Percentiles rank a stretch among this genome's conserved stretches.
Evolutionary conservation across 768 basidiomycete species (phyloP).

Genomic region (Hebeloma cylindrosporum): DNA sequence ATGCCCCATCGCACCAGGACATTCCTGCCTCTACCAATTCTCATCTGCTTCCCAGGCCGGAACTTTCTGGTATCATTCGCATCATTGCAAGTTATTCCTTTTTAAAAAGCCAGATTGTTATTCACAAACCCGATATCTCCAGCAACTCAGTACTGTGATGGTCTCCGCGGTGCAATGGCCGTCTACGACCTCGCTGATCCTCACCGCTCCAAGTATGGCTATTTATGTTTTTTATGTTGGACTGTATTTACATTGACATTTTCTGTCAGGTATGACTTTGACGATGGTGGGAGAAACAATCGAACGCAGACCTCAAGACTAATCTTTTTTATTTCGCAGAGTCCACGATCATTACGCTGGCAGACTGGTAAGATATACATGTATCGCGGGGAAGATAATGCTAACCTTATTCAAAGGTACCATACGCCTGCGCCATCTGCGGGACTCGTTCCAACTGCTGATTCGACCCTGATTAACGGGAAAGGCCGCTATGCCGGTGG

Average conservation of each 20-base stretch:
- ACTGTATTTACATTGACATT: neutral
- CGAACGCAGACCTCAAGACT: neutral
- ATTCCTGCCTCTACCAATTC: slow-evolving; percentile 46
- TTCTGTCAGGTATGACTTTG: slow-evolving; percentile 32
- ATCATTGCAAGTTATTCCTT: slow-evolving; percentile 13
- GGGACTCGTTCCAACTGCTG: slow-evolving; percentile 28
- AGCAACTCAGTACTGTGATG: slow-evolving; percentile 32
- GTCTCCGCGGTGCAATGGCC: slow-evolving; percentile 30
- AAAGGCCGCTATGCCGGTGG: slow-evolving; percentile 43
- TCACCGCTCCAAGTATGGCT: slow-evolving; percentile 13
- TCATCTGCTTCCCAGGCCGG: slow-evolving; percentile 22
- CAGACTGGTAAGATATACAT: slow-evolving; percentile 14
- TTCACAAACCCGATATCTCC: neutral
- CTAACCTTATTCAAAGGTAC: slow-evolving; percentile 23
- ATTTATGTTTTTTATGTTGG: neutral
- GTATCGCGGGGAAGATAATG: neutral
- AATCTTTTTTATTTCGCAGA: slow-evolving; percentile 25
- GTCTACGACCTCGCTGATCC: slow-evolving; percentile 43
- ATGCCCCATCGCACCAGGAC: slow-evolving; percentile 43
- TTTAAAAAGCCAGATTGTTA: neutral
- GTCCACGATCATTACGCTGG: slow-evolving; percentile 18
- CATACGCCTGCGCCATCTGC: slow-evolving; percentile 27
- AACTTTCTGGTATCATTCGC: slow-evolving; percentile 28
- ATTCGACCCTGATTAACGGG: slow-evolving; percentile 48
- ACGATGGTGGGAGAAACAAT: slow-evolving; percentile 35